Base-by-base conservation (phyloP, 345 rosid species). In the Ricinus communis region DNA sequence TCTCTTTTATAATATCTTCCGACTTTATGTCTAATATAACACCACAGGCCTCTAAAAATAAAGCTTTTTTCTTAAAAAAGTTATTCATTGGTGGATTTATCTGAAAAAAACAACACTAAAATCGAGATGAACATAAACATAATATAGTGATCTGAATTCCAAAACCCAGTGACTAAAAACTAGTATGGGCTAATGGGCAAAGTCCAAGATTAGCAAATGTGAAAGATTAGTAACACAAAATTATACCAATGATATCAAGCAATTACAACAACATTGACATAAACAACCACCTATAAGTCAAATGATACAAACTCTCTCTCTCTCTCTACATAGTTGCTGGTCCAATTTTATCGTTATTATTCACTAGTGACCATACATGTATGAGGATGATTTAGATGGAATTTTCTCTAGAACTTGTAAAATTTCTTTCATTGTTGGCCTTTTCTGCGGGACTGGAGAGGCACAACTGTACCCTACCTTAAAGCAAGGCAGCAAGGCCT, bases 351-450 rank as follows among this genome's bases (percentile, higher is more conserved):
- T 57, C n/a, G n/a, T 41, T 53, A 31, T 59, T 28, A 46, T 15
- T 73, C 64, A 72, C 80, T 57, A 81, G 66, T 78, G 80, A 51
- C 78, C 85, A 52, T 81, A 78, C 31, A 73, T 65, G 53, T 71
- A 75, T 11, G 86, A 16, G 0, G 80, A 64, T 22, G 84, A 70
- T 8, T 85, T 63, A 24, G 72, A 45, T 8, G 96, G 86, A 52
- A 92, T 57, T 73, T 87, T 92, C 28, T 92, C 99, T 4, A 95
- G 83, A 38, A 87, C 83, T 76, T 90, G 97, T 0, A 89, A 68
- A 18, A 78, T 92, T 69, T 95, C 97, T 82, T 89, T 95, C 84
- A 95, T 89, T 13, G 81, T 14, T 1, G 97, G 99, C 77, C 99
- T 95, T 85, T 83, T 90, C 27, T 90, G 97, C 16, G 97, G 87